Conservation (phyloP, 805 yeast genomes). For the Yueomyces sp. region DNA sequence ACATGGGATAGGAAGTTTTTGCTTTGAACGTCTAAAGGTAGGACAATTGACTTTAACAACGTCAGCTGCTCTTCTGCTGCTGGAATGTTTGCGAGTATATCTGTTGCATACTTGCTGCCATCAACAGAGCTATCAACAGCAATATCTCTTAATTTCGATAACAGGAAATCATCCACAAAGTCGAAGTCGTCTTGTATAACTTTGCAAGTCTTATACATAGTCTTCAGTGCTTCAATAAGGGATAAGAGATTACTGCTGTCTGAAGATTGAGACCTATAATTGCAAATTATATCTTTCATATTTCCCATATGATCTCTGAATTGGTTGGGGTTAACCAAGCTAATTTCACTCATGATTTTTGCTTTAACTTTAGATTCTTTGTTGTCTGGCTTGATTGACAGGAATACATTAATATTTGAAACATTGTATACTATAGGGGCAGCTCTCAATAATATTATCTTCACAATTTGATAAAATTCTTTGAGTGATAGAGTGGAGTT, state of each 20-base stretch:
- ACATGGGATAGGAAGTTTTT: slow-evolving; percentile 39
- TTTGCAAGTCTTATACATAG: slow-evolving; percentile 45
- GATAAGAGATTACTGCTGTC: slow-evolving; percentile 10
- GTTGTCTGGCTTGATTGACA: slow-evolving; percentile 26
- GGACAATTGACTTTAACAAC: slow-evolving; percentile 28
- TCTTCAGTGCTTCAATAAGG: slow-evolving; percentile 34
- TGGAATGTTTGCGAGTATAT: slow-evolving; percentile 37
- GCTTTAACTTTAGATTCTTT: slow-evolving; percentile 15
- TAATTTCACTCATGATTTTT: slow-evolving; percentile 44
- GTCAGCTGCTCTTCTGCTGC: slow-evolving; percentile 29
- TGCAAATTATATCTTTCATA: slow-evolving; percentile 29
- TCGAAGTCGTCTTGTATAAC: slow-evolving; percentile 32
- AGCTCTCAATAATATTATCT: slow-evolving; percentile 46
- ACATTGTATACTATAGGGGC: slow-evolving; percentile 51
- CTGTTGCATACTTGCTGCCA: slow-evolving; percentile 55
- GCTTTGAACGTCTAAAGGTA: slow-evolving; percentile 35
- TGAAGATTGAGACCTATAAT: slow-evolving; percentile 8
- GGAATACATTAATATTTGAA: slow-evolving; percentile 43
- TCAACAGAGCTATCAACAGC: slow-evolving; percentile 39
- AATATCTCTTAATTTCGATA: slow-evolving; percentile 34
- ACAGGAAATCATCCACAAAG: slow-evolving; percentile 23
- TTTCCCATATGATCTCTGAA: slow-evolving; percentile 45
- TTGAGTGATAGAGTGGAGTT: slow-evolving; percentile 28
- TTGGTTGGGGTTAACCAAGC: slow-evolving; percentile 47
- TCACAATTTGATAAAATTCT: slow-evolving; percentile 40